Evolutionary conservation across 2,329 filamentous ascomycete genomes (phyloP), one percentile per base, ranked within the genome.

Genomic region (Fusarium sp.): DNA sequence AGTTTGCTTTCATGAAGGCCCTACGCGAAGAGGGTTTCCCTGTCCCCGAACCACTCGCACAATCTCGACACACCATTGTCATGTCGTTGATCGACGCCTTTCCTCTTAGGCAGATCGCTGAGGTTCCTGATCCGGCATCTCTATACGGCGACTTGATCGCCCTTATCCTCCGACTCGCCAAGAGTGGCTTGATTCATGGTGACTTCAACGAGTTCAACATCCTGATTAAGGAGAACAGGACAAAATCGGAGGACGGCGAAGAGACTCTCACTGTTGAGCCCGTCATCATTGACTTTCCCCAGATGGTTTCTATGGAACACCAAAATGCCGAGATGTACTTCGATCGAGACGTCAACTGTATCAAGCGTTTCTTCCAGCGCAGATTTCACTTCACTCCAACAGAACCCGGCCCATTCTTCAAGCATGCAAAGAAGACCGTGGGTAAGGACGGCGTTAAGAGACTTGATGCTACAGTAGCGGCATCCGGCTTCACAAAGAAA

Each of bases 131-230:
- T 72, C 94, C 95, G 0, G 92, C 94, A 4, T 83, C 83, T n/a
- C 85, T 99, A 7, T 99, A 99, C 78, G 91, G 90, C n/a, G 94
- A 98, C 64, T 84, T 99, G 34, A 97, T 99, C 76, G 87, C 89
- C 42, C 88, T 98, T 73, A 94, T 99, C 58, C 84, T 99, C 43
- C 88, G 90, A 28, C 85, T 99, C 40, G 95, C 96, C 7, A 89
- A 89, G 66, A 90, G 95, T 72, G 96, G 96, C 8, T 84, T 99
- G 48, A 99, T 99, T 66, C 96, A 99, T 78, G 96, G 96, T 66
- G 96, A 99, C 78, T 99, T 97, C 84, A 99, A 99, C 83, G 97
- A 99, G 80, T 99, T 99, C 86, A 99, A 99, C 79, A 95, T 99
- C 69, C 84, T 99, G 34, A 90, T 99, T 78, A 94, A 96, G 77